Evolutionary conservation across 768 basidiomycete species (phyloP).

Genomic region (Peribolospora kevripleyi): DNA sequence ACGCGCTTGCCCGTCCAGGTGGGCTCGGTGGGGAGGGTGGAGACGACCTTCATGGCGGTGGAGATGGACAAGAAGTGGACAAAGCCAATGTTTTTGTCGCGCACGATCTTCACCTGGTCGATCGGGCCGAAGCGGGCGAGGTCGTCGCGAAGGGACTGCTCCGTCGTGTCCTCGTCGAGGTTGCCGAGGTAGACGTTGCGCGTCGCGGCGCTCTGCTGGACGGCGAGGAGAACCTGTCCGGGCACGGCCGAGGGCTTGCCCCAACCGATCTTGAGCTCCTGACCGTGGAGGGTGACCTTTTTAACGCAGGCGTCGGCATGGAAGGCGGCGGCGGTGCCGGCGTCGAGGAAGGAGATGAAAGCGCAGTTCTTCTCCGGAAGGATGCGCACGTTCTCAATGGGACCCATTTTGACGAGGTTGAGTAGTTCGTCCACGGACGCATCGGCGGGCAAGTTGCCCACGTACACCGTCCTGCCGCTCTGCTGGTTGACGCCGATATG

Average conservation of each 20-base stretch:
- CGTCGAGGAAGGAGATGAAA: conserved; percentile 92
- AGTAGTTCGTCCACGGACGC: conserved; percentile 95
- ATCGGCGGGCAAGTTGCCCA: conserved; percentile 82
- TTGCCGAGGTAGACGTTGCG: conserved; percentile 91
- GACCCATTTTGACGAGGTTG: conserved; percentile 91
- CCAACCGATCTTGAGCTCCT: conserved; percentile 97
- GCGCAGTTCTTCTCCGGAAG: conserved; percentile 93
- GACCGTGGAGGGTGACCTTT: conserved; percentile 73
- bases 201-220: conserved; percentile 74
- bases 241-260: conserved; percentile 82
- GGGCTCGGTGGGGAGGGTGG: conserved; percentile 70
- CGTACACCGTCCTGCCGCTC: conserved; percentile 59
- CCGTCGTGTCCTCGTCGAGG: conserved; percentile 66
- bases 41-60: conserved; percentile 89
- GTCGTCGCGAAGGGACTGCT: conserved; percentile 77
- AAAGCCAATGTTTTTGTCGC: conserved; percentile 98
- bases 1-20: conserved; percentile 89
- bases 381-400: conserved; percentile 79
- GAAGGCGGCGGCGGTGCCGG: conserved; percentile 77
- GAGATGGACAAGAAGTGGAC: conserved; percentile 93
- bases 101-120: conserved; percentile 97
- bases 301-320: conserved; percentile 90
- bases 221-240: conserved; percentile 59
- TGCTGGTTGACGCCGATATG: background rate
- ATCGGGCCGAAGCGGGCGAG: conserved; percentile 79